These are phyloP conservation scores for Paracamarosporium sp. DNA, from an alignment of 2,329 filamentous ascomycete species.

Conservation along the genomic window DNA sequence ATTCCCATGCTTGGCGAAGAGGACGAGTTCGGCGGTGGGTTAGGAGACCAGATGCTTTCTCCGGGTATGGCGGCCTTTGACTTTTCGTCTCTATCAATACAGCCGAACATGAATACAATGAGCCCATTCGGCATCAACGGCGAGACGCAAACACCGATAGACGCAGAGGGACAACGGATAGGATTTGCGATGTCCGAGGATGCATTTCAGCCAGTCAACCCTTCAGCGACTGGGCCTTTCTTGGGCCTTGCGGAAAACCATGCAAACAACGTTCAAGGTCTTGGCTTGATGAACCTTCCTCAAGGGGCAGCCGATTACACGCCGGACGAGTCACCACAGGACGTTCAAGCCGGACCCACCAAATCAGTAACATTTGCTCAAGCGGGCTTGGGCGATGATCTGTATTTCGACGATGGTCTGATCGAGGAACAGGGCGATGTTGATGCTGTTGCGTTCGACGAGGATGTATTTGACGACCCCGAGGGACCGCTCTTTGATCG, in stretches of 20 bases:
- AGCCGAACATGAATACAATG: slow-evolving; percentile 24
- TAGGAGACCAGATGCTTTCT: slow-evolving; percentile 34
- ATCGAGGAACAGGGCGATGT: slow-evolving; percentile 58
- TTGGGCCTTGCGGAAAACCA: background rate
- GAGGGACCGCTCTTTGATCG: slow-evolving; percentile 57
- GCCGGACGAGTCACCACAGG: slow-evolving; percentile 14
- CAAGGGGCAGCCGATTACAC: slow-evolving; percentile 15
- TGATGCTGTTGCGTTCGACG: slow-evolving; percentile 69
- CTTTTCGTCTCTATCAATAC: slow-evolving; percentile 40
- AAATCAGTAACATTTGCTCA: slow-evolving; percentile 14
- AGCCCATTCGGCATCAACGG: slow-evolving; percentile 29
- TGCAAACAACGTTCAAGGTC: slow-evolving; percentile 10
- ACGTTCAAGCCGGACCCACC: slow-evolving; percentile 2
- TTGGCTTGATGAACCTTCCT: slow-evolving; percentile 27
- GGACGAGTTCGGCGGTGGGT: slow-evolving; percentile 33
- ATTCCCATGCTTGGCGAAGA: slow-evolving; percentile 63
- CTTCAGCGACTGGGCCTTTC: slow-evolving; percentile 9
- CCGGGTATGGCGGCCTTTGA: slow-evolving; percentile 40
- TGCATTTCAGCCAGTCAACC: slow-evolving; percentile 26
- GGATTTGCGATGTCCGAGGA: slow-evolving; percentile 41
- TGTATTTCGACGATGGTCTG: slow-evolving; percentile 74
- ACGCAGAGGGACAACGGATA: slow-evolving; percentile 39
- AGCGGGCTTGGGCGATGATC: slow-evolving; percentile 56
- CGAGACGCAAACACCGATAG: slow-evolving; percentile 35
- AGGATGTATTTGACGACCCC: slow-evolving; percentile 73